These are phyloP conservation scores for Fomitiporia mediterranea DNA, from an alignment of 1,284 basidiomycete genomes.

Conservation along the genomic window DNA sequence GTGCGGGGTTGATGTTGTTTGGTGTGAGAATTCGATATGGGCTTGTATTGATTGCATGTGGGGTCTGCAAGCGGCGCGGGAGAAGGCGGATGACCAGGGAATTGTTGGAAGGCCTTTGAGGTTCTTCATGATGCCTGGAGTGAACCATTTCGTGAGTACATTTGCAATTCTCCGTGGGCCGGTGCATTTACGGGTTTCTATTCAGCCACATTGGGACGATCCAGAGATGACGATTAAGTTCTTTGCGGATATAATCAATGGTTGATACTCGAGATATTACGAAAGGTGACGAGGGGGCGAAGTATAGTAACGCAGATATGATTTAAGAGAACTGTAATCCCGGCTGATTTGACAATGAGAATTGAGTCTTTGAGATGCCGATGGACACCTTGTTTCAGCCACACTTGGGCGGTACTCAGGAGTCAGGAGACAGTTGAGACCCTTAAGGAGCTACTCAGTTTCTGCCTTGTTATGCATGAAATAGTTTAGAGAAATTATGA, in stretches of 20 bases:
- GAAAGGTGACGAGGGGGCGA: no score
- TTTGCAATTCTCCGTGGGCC: not conserved
- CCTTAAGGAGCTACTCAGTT: no score
- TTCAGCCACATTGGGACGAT: conserved; percentile 10
- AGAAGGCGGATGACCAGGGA: conserved; percentile 8
- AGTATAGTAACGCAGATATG: no score
- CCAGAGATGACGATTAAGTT: conserved; percentile 15
- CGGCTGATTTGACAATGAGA: no score
- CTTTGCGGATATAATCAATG: conserved; percentile 8
- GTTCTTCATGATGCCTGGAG: conserved; percentile 16
- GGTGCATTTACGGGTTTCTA: not conserved
- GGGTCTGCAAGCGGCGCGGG: conserved; percentile 16
- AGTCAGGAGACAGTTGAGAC: no score
- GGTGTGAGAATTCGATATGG: conserved; percentile 20
- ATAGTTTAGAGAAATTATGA: no score
- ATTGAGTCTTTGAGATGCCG: no score
- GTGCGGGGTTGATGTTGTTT: conserved; percentile 17
- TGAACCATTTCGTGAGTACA: conserved; percentile 23
- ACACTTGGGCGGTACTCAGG: no score
- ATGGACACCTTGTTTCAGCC: no score
- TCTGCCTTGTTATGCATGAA: no score
- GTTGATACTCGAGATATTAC: no score
- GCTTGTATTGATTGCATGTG: conserved; percentile 16
- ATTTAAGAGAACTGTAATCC: no score
- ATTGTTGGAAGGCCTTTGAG: conserved; percentile 17